Percentiles rank a stretch among this genome's conserved stretches.
These are phyloP conservation scores for Pichia californica DNA, from an alignment of 805 yeast species.

Conservation along the genomic window DNA sequence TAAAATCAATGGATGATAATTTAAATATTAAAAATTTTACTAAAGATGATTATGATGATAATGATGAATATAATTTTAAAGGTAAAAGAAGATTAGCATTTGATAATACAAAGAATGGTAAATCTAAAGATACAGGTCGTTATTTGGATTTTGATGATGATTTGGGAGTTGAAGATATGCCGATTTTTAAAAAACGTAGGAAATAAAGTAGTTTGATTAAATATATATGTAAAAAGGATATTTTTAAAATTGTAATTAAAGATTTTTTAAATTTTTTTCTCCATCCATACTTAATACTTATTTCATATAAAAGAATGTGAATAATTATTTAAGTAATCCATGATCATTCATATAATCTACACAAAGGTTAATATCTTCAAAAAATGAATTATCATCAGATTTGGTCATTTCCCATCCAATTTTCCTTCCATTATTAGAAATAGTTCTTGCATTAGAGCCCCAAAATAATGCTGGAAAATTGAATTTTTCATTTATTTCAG, in stretches of 20 bases:
- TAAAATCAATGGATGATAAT: conserved; percentile 11
- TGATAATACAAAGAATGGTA: not conserved
- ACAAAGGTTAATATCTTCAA: not conserved
- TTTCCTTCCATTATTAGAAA: not conserved
- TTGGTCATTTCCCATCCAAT: not conserved
- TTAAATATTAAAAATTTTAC: too few species aligned
- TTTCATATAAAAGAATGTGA: too few species aligned
- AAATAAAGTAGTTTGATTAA: too few species aligned
- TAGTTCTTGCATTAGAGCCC: conserved; percentile 3
- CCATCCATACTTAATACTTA: too few species aligned
- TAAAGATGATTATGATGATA: not conserved
- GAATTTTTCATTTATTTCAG: not conserved
- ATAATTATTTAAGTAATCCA: not conserved
- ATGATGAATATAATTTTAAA: conserved; percentile 4
- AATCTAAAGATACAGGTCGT: not conserved
- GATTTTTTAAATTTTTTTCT: not conserved
- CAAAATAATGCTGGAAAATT: not conserved
- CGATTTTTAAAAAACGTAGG: conserved; percentile 8
- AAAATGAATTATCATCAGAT: not conserved
- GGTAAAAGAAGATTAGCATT: not conserved
- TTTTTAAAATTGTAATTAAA: too few species aligned
- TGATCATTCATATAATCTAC: not conserved
- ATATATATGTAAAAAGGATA: too few species aligned
- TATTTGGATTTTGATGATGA: conserved; percentile 6
- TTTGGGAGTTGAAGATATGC: conserved; percentile 7